Percentiles rank a stretch among this genome's conserved stretches.
Conservation (phyloP, 176 grass and related monocot genomes). For the Hordeum marinum region DNA sequence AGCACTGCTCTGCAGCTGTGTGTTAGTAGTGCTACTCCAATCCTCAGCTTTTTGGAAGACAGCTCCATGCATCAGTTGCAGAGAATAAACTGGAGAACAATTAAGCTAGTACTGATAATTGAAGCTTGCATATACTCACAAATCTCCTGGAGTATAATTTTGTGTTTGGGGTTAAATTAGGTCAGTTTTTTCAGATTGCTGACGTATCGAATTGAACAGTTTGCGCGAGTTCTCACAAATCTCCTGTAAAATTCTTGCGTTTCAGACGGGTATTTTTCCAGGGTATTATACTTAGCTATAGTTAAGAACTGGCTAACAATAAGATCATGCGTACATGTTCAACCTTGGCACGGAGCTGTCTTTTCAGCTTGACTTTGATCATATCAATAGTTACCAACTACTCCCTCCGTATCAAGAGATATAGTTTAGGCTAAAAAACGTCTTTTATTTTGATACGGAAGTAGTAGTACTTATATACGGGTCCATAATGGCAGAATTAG, state of each 20-base stretch:
- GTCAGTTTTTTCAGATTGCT: not conserved
- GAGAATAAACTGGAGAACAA: not conserved
- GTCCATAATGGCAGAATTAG: not conserved
- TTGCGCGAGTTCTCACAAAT: not conserved
- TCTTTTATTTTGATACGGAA: too few species aligned
- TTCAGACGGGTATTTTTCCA: not conserved
- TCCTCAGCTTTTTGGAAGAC: not conserved
- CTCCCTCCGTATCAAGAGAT: too few species aligned
- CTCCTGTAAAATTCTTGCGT: not conserved
- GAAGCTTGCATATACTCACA: not conserved
- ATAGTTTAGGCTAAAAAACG: too few species aligned
- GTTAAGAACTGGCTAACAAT: not conserved
- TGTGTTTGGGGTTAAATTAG: not conserved
- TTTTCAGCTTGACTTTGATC: not conserved
- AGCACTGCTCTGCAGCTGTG: not conserved
- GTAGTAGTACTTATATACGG: not conserved
- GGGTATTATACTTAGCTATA: not conserved
- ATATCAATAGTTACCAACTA: not conserved
- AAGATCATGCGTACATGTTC: not conserved
- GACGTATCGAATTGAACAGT: not conserved
- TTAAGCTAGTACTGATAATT: not conserved
- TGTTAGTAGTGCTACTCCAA: not conserved
- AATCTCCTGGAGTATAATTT: too few species aligned
- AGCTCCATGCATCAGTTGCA: not conserved
- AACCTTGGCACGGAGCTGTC: slow-evolving; percentile 1